Base-by-base conservation (phyloP, 1,139 yeast genomes). In the Sugiyamaella xylanicola region DNA sequence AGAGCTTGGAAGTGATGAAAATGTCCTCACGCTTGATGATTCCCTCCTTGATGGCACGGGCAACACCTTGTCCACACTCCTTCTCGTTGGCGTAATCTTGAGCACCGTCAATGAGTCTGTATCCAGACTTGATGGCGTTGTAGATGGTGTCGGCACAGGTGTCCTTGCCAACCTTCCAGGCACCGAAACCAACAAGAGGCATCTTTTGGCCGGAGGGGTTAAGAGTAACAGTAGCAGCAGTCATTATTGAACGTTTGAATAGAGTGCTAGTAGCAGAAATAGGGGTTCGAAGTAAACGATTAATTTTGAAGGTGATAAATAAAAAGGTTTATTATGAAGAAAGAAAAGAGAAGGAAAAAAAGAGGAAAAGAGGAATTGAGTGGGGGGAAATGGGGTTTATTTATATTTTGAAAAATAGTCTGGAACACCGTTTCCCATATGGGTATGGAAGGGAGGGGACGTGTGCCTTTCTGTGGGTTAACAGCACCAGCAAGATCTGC, bases 161-260 rank as follows among this genome's bases (percentile, higher is more conserved):
- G 17, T 62, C 66, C 46, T 64, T 61, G 47, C 74, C 68, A 46
- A 78, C 71, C 59, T 75, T 77, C 80, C 82, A 79, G 53, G 80
- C 75, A 20, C 83, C 83, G 54, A 78, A 73, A 27, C 82, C 83
- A 59, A 78, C 73, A 41, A 73, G 72, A 44, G 83, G 83, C 68
- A 79, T 76, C 46, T 66, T 62, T 44, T 69, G 68, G 52, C 81
- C 81, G 21, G 71, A 57, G 40, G 68, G 65, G 57, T 64, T 58
- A 48, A 67, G 65, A 48, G 66, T 65, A 37, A 66, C 57, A 49
- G 66, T 55, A 45, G 56, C 36, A 37, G 48, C 49, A 42, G 51
- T 51, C 52, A 47, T 54, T 46, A 56, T 54, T 25, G 57, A 39
- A 35, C 57, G 49, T 50, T 54, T 51, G 27, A 50, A 27, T 17